Conservation (phyloP, 1,284 basidiomycete species). For the Cerioporus squamosus region DNA sequence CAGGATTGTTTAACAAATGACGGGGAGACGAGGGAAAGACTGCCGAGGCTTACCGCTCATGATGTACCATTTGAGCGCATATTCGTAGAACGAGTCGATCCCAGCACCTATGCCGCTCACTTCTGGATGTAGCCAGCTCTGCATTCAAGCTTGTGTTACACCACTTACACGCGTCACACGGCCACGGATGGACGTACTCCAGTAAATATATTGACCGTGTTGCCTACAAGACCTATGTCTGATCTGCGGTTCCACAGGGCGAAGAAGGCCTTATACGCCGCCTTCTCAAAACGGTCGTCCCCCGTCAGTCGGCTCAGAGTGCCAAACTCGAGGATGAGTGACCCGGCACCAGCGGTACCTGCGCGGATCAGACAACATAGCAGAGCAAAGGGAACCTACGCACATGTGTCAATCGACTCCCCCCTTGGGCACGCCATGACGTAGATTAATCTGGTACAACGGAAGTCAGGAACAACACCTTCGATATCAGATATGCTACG, state of each 20-base stretch:
- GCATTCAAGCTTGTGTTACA: constrained; percentile 5
- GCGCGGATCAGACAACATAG: neutral
- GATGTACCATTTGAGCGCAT: constrained; percentile 89
- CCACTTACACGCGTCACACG: constrained; percentile 6
- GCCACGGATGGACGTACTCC: constrained; percentile 56
- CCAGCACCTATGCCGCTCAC: constrained; percentile 87
- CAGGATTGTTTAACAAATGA: neutral
- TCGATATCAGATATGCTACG: constrained; percentile 14
- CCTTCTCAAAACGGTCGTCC: constrained; percentile 86
- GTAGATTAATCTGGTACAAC: constrained; percentile 67
- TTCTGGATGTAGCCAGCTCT: constrained; percentile 77
- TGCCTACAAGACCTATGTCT: constrained; percentile 83
- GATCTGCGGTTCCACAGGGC: constrained; percentile 91
- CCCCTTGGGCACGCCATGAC: constrained; percentile 68
- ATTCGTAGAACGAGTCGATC: constrained; percentile 94
- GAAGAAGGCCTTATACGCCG: constrained; percentile 85
- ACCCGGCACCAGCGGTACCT: constrained; percentile 93
- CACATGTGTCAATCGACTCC: constrained; percentile 82
- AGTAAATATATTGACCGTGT: constrained; percentile 81
- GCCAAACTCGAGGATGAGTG: constrained; percentile 91
- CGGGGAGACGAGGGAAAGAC: neutral
- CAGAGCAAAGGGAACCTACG: constrained; percentile 31
- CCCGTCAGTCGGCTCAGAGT: constrained; percentile 87
- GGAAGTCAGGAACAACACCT: constrained; percentile 1
- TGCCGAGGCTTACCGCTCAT: constrained; percentile 84